phyloP scores from a whole-genome alignment of 2,329 filamentous ascomycete species.

The Colletotrichum acutatum region DNA sequence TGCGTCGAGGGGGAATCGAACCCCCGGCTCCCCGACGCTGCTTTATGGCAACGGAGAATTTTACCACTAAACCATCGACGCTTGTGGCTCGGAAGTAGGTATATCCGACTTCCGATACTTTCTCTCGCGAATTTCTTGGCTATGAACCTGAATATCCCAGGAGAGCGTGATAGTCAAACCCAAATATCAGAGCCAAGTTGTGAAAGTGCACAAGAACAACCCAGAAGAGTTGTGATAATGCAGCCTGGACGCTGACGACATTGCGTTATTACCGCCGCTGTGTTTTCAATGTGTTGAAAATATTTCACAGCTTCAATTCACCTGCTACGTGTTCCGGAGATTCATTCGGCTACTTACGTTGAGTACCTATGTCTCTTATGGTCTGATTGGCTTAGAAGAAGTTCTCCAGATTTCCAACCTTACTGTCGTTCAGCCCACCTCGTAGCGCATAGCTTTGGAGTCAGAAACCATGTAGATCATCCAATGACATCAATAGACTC shows the following conservation, averaged over 20 bases:
- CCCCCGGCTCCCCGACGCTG: constrained; percentile 32
- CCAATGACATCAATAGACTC: neutral
- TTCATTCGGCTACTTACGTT: neutral
- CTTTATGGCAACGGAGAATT: constrained; percentile 30
- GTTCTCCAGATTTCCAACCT: neutral
- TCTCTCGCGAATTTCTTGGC: fast-evolving
- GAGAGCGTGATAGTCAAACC: too few relatives aligned
- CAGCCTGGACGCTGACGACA: too few relatives aligned
- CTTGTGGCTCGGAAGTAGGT: neutral
- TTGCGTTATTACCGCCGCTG: too few relatives aligned
- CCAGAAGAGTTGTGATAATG: too few relatives aligned
- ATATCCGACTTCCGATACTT: neutral
- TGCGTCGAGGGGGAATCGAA: constrained; percentile 31
- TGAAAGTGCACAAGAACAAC: too few relatives aligned
- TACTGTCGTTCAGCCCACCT: neutral
- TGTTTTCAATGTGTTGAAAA: neutral
- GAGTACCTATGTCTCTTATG: too few relatives aligned
- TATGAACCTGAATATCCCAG: too few relatives aligned
- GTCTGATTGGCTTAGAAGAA: neutral
- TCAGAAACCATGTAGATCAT: neutral
- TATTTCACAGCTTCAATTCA: too few relatives aligned
- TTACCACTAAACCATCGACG: constrained; percentile 33
- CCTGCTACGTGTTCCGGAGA: too few relatives aligned
- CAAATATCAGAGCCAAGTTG: too few relatives aligned
- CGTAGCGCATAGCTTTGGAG: neutral